These are phyloP conservation scores for Phytophthora quininea DNA, from an alignment of 352 stramenopile species.

Conservation along the genomic window DNA sequence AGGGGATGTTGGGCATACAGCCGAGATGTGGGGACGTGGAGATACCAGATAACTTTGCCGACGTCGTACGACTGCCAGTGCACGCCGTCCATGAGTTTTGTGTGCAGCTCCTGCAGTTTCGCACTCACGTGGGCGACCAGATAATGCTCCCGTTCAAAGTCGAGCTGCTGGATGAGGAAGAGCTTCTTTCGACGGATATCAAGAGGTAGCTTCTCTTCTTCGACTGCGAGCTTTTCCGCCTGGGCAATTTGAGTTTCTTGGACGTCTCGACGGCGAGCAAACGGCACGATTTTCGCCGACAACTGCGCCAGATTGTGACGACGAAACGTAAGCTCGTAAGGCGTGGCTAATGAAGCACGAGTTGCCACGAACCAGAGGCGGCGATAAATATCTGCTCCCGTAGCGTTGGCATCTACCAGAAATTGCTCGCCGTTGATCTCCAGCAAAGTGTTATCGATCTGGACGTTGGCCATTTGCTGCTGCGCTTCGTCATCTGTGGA, in stretches of 20 bases:
- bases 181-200: conserved; percentile 58
- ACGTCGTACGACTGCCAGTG: conserved; percentile 76
- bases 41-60: conserved; percentile 66
- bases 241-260: conserved; percentile 57
- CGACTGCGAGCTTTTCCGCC: conserved; percentile 38
- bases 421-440: conserved; percentile 62
- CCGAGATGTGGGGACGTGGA: conserved; percentile 38
- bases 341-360: conserved; percentile 40
- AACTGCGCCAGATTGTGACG: conserved; percentile 62
- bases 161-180: conserved; percentile 65
- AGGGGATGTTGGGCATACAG: conserved; percentile 67
- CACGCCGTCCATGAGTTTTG: conserved; percentile 49
- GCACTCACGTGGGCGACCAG: conserved; percentile 48
- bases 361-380: conserved; percentile 37
- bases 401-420: conserved; percentile 20
- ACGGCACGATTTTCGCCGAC: conserved; percentile 60
- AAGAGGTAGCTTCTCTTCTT: conserved; percentile 38
- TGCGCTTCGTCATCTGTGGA: conserved; percentile 30
- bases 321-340: conserved; percentile 56
- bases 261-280: conserved; percentile 58
- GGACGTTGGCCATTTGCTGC: conserved; percentile 45
- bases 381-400: conserved; percentile 37
- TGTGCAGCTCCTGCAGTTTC: conserved; percentile 50
- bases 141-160: conserved; percentile 62
- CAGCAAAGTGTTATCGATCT: conserved; percentile 46